Evolutionary conservation across 1,284 basidiomycete genomes (phyloP).

Genomic region (Cutaneotrichosporon dermatis): DNA sequence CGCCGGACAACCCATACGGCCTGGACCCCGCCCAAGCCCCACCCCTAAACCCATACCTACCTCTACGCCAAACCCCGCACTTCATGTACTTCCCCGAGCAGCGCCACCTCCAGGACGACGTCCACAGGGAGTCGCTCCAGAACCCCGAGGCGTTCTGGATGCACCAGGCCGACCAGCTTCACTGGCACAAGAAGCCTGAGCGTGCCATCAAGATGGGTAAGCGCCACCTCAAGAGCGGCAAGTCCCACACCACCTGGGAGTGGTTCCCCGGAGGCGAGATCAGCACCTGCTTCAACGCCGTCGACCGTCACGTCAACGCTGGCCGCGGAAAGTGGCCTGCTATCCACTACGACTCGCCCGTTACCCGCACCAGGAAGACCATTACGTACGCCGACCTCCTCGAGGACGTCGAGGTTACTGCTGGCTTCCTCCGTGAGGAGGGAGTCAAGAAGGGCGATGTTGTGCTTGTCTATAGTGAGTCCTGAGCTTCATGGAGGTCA

Average conservation of each 20-base stretch:
- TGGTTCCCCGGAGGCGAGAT: conserved; percentile 25
- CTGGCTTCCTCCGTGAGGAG: conserved; percentile 79
- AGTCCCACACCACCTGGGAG: conserved; percentile 19
- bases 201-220: conserved; percentile 7
- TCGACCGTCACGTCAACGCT: conserved; percentile 21
- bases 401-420: conserved; percentile 75
- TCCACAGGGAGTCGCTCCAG: conserved; percentile 17
- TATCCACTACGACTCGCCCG: conserved; percentile 25
- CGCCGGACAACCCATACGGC: neutral
- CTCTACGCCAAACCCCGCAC: neutral
- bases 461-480: conserved; percentile 49
- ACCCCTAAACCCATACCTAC: neutral
- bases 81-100: conserved; percentile 1
- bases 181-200: conserved; percentile 24
- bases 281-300: conserved; percentile 20
- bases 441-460: conserved; percentile 93
- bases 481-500: too few relatives aligned
- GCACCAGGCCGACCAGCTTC: conserved; percentile 20
- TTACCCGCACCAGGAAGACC: conserved; percentile 16
- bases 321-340: conserved; percentile 18
- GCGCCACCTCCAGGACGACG: conserved; percentile 17
- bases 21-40: neutral
- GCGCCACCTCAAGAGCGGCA: conserved; percentile 9
- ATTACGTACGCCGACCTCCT: conserved; percentile 79
- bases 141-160: conserved; percentile 23